Percentiles rank a stretch among this genome's conserved stretches.
Conservation (phyloP, 768 basidiomycete genomes). For the Tremella mesenterica region DNA sequence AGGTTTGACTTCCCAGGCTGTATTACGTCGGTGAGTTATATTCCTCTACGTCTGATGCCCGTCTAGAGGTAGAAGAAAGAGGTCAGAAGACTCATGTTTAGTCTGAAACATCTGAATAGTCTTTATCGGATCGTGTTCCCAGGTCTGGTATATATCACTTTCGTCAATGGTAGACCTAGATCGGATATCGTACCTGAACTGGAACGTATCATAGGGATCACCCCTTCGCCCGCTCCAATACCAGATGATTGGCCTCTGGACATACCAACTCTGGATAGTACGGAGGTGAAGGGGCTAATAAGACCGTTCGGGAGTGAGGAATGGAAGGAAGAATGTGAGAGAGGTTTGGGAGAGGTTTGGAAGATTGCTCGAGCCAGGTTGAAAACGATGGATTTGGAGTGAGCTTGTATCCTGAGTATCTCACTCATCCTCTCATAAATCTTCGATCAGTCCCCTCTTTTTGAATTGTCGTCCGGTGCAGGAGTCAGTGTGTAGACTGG, state of each 20-base stretch:
- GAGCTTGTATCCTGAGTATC: no score
- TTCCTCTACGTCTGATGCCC: not conserved
- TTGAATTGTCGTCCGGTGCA: no score
- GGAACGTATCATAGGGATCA: constrained; percentile 55
- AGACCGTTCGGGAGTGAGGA: constrained; percentile 34
- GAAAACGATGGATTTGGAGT: constrained; percentile 12
- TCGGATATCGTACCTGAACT: constrained; percentile 67
- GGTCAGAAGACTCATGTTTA: not conserved
- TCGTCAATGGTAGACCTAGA: constrained; percentile 75
- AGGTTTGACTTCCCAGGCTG: constrained; percentile 60
- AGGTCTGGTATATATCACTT: constrained; percentile 78
- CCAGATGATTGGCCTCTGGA: constrained; percentile 35
- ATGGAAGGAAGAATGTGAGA: constrained; percentile 62
- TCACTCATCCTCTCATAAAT: no score
- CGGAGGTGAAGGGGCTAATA: constrained; percentile 4
- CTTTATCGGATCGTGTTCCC: constrained; percentile 67
- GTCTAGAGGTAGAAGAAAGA: no score
- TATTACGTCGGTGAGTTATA: constrained; percentile 52
- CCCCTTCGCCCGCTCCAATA: constrained; percentile 15
- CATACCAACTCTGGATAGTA: constrained; percentile 40
- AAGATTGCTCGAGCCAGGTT: constrained; percentile 54
- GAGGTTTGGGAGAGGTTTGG: constrained; percentile 67
- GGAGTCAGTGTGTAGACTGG: no score
- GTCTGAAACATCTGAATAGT: constrained; percentile 61
- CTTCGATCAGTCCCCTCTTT: no score